Base-by-base conservation (phyloP, 352 stramenopile genomes). In the Phytophthora podocarpi region DNA sequence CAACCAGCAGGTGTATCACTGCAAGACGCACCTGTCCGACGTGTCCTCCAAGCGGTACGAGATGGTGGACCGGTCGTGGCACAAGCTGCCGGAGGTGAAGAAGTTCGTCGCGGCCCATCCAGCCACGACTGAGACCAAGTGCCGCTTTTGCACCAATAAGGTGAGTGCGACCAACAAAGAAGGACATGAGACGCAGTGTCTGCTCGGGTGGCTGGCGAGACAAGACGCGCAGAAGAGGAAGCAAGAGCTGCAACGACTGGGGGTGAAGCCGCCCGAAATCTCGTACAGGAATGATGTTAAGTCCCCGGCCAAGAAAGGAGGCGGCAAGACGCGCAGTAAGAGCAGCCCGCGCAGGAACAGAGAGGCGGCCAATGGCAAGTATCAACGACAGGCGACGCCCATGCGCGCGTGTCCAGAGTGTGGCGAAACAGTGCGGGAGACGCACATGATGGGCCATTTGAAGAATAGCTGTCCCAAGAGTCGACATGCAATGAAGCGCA, bases 1-100 rank as follows among this genome's bases (percentile, higher is more conserved):
- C 16, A 91, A 86, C 42, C 85, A 93, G 40, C 82, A 91, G 56
- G 73, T 91, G 12, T 96, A 93, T 46, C 84, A 95, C 56, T 96
- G 87, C 78, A 89, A 89, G 36, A 66, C 72, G 41, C 85, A 96
- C 45, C 56, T 93, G 4, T 63, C 55, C 5, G 87, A 96, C 37
- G 83, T 92, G 1, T 24, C n/a, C 10, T 73, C 68, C 13, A 76
- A 80, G 55, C n/a, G n/a, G n/a, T 90, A 69, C 50, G 85, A 90
- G 52, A 78, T 94, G 70, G 69, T 89, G 36, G 85, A 94, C 58
- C 52, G 69, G 4, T 82, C 78, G 24, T 94, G 83, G 83, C 67
- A 67, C 13, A 30, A 46, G 4, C 61, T 76, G 5, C 66, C 67
- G 0, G 35, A 74, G 1, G 36, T 81, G 12, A 20, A 57, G 9